phyloP scores from a whole-genome alignment of 1,284 basidiomycete species.

The Cerrena zonata region DNA sequence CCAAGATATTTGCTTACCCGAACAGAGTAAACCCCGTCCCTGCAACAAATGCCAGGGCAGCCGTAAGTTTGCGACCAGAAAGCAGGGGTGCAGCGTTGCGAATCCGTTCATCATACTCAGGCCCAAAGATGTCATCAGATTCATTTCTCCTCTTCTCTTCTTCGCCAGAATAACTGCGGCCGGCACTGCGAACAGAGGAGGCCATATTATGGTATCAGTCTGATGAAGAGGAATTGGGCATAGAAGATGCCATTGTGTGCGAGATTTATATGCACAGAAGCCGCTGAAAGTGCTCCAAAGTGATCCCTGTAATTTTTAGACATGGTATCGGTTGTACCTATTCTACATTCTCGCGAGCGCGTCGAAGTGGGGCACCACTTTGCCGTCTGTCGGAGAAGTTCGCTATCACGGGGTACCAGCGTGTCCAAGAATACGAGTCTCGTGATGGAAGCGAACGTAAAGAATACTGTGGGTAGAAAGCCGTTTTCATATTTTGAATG shows the following conservation, averaged over 20 bases:
- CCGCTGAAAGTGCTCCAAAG: not conserved
- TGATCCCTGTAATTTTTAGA: not conserved
- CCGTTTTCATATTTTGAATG: no score
- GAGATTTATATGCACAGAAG: not conserved
- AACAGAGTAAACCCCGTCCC: conserved; percentile 56
- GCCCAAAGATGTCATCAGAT: conserved; percentile 9
- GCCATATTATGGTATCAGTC: not conserved
- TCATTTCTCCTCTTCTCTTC: conserved; percentile 9
- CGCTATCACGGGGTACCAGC: not conserved
- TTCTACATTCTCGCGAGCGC: not conserved
- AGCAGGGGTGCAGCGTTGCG: conserved; percentile 27
- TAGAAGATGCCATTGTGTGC: not conserved
- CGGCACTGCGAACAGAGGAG: not conserved
- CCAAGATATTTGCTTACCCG: conserved; percentile 34
- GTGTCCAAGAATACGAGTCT: not conserved
- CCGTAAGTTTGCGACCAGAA: conserved; percentile 39
- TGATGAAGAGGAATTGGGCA: not conserved
- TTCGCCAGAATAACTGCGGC: not conserved
- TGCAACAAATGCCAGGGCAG: conserved; percentile 44
- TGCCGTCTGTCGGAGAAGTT: not conserved
- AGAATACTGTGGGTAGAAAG: no score
- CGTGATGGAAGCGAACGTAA: no score
- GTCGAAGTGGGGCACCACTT: not conserved
- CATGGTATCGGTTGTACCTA: not conserved
- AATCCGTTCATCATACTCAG: conserved; percentile 18